A percentile compares a stretch with the other conserved stretches of the same genome.
These are phyloP conservation scores for Fusarium sterilihyphosum DNA, from an alignment of 2,329 filamentous ascomycete genomes.

Conservation along the genomic window DNA sequence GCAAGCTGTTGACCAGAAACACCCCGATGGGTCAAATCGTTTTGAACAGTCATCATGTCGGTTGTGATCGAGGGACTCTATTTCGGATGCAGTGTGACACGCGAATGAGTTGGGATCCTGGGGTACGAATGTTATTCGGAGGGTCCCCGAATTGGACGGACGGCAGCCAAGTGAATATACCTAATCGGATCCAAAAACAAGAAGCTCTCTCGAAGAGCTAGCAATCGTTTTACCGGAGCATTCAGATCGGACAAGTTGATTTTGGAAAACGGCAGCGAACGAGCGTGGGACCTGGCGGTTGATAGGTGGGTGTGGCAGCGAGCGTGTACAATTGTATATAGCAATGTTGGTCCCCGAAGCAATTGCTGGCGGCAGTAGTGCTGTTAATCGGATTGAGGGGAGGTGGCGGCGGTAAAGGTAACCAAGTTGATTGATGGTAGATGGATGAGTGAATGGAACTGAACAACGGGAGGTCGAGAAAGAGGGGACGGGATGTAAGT, in stretches of 20 bases:
- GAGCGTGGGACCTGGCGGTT: slow-evolving; percentile 16
- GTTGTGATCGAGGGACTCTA: slow-evolving; percentile 30
- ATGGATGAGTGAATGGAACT: slow-evolving; percentile 10
- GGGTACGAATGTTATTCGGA: slow-evolving; percentile 31
- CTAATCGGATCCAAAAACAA: slow-evolving; percentile 38
- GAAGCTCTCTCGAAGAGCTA: slow-evolving; percentile 52
- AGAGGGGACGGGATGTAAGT: slow-evolving; percentile 34
- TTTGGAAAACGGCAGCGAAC: slow-evolving; percentile 22
- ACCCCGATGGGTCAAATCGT: slow-evolving; percentile 77
- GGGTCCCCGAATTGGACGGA: slow-evolving; percentile 27
- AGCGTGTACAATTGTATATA: slow-evolving; percentile 24
- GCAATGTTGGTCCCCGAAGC: background rate
- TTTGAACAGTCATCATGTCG: slow-evolving; percentile 77
- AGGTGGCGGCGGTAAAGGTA: slow-evolving; percentile 15
- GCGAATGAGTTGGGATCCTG: slow-evolving; percentile 34
- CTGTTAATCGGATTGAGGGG: slow-evolving; percentile 4
- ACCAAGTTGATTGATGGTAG: background rate
- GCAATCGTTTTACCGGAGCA: slow-evolving; percentile 48
- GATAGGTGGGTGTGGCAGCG: slow-evolving; percentile 13
- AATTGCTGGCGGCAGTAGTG: slow-evolving; percentile 3
- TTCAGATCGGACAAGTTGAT: slow-evolving; percentile 44
- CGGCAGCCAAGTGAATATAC: slow-evolving; percentile 37
- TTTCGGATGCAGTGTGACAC: slow-evolving; percentile 31
- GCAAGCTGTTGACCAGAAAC: slow-evolving; percentile 68
- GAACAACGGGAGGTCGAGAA: slow-evolving; percentile 26